Percentiles rank a stretch among this genome's conserved stretches.
Evolutionary conservation across 169 alveolate genomes (phyloP).

Genomic region (Eimeria tenella): DNA sequence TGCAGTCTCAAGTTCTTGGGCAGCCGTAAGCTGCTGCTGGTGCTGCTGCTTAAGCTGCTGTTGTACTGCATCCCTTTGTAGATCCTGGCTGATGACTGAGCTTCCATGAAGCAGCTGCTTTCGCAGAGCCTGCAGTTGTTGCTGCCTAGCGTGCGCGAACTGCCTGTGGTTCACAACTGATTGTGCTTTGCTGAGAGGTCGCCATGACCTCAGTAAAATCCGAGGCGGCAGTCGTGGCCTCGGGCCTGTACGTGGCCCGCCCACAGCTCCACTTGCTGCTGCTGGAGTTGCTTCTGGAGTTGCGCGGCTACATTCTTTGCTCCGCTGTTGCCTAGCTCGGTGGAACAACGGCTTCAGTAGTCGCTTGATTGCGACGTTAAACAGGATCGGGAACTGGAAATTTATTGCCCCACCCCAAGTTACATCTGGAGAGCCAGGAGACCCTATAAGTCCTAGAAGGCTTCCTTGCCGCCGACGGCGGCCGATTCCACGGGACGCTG

Average conservation of each 20-base stretch:
- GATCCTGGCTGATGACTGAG: slow-evolving; percentile 6
- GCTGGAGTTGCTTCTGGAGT: neutral
- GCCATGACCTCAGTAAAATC: slow-evolving; percentile 50
- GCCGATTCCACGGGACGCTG: neutral
- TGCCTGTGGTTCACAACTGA: slow-evolving; percentile 31
- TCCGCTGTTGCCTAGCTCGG: slow-evolving; percentile 55
- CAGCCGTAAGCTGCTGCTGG: neutral
- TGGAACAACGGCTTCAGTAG: slow-evolving; percentile 54
- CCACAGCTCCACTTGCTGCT: slow-evolving; percentile 16
- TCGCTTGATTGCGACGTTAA: slow-evolving; percentile 48
- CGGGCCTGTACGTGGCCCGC: slow-evolving; percentile 7
- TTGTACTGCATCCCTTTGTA: neutral
- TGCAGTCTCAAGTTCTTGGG: neutral
- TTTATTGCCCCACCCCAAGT: slow-evolving; percentile 36
- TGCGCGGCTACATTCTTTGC: slow-evolving; percentile 7
- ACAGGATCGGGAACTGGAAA: slow-evolving; percentile 52
- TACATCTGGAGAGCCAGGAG: slow-evolving; percentile 19
- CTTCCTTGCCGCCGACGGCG: slow-evolving; percentile 43
- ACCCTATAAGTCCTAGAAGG: slow-evolving; percentile 1
- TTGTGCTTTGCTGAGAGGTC: slow-evolving; percentile 56
- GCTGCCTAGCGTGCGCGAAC: slow-evolving; percentile 29
- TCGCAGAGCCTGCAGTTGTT: slow-evolving; percentile 27
- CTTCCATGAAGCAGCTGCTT: slow-evolving; percentile 35
- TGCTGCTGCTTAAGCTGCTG: slow-evolving; percentile 28
- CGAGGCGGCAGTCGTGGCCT: slow-evolving; percentile 67